Conservation (phyloP, 352 stramenopile genomes). For the Globisporangium irregulare region DNA sequence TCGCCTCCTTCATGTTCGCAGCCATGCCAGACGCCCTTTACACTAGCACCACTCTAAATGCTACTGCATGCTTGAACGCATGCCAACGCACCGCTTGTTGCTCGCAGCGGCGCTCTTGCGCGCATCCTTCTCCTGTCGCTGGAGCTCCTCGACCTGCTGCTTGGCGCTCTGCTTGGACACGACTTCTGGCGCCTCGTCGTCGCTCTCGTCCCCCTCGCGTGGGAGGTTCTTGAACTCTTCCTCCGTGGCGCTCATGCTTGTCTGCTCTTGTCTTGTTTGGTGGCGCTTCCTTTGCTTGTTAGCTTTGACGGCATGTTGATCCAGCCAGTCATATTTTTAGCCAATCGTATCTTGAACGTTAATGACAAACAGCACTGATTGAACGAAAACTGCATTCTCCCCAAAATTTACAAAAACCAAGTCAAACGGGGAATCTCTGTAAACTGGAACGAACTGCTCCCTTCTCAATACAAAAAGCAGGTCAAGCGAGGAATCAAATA, state of each 20-base stretch:
- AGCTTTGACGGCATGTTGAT: background rate
- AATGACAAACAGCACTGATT: too few species aligned
- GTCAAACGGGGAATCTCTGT: too few species aligned
- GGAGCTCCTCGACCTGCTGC: slow-evolving; percentile 46
- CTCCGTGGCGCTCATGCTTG: slow-evolving; percentile 17
- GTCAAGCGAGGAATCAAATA: too few species aligned
- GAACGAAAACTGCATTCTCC: too few species aligned
- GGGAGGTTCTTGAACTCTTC: slow-evolving; percentile 20
- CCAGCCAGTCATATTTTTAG: slow-evolving; percentile 19
- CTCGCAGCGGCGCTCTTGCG: slow-evolving; percentile 27
- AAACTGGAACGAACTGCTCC: too few species aligned
- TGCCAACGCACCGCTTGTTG: slow-evolving; percentile 38
- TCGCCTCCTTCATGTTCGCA: background rate
- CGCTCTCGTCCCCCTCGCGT: slow-evolving; percentile 28
- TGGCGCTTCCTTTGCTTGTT: background rate
- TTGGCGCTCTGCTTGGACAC: slow-evolving; percentile 70
- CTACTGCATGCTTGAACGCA: background rate
- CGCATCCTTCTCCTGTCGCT: slow-evolving; percentile 51
- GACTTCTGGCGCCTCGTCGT: slow-evolving; percentile 76
- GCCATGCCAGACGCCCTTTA: background rate
- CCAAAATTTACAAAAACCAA: too few species aligned
- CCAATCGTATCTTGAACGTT: slow-evolving; percentile 18
- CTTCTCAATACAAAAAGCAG: too few species aligned
- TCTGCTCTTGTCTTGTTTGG: background rate
- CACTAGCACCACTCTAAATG: background rate